A percentile compares a stretch with the other conserved stretches of the same genome.
These are phyloP conservation scores for Paraphaeosphaeria minitans DNA, from an alignment of 2,329 filamentous ascomycete species.

Conservation along the genomic window DNA sequence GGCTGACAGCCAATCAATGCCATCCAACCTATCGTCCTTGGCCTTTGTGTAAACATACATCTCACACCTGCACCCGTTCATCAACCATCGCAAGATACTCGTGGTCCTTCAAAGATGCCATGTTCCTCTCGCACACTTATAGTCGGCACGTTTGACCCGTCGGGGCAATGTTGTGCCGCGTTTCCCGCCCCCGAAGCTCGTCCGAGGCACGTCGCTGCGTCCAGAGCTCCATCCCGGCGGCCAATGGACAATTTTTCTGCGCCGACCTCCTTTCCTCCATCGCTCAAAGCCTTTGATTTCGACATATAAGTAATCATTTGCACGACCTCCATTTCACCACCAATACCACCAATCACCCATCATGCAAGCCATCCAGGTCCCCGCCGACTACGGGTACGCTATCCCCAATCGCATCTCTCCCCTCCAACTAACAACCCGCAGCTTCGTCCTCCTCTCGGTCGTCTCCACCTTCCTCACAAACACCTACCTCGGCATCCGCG, in stretches of 20 bases:
- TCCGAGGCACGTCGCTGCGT: conserved; percentile 17
- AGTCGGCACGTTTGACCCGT: conserved; percentile 1
- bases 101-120: background rate
- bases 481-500: conserved; percentile 57
- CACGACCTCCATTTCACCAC: background rate
- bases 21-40: background rate
- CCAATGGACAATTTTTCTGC: background rate
- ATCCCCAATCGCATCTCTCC: conserved; percentile 12
- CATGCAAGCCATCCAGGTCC: conserved; percentile 35
- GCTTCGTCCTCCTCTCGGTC: conserved; percentile 61
- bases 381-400: conserved; percentile 40
- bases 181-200: conserved; percentile 30
- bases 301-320: background rate
- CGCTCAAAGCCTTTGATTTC: background rate
- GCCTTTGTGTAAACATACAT: background rate
- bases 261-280: background rate
- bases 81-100: background rate
- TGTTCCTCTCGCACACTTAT: background rate
- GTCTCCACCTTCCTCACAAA: conserved; percentile 61
- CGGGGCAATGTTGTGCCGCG: conserved; percentile 24
- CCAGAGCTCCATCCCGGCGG: background rate
- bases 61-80: background rate
- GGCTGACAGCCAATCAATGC: background rate
- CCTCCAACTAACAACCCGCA: conserved; percentile 29
- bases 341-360: background rate